phyloP scores from a whole-genome alignment of 2,329 filamentous ascomycete species.

The Fusarium drepaniforme region DNA sequence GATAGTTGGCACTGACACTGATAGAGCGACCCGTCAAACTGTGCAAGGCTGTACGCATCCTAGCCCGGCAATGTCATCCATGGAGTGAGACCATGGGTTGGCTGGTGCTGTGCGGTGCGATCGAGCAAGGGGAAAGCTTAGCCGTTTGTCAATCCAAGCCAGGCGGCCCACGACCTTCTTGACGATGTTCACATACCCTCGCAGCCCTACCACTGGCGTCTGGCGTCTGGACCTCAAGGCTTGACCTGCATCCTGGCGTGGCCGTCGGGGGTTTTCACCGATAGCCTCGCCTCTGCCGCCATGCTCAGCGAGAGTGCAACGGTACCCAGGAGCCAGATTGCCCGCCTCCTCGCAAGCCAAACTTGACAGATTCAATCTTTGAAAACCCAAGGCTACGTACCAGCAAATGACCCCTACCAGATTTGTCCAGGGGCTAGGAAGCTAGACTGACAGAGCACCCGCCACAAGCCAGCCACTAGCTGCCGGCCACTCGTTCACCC shows the following conservation, averaged over 20 bases:
- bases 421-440: constrained; percentile 7
- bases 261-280: constrained; percentile 20
- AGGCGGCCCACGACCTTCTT: constrained; percentile 30
- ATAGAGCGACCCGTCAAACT: constrained; percentile 36
- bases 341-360: constrained; percentile 6
- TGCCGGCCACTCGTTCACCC: constrained; percentile 18
- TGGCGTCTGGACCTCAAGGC: constrained; percentile 23
- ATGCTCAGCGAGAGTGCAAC: constrained; percentile 20
- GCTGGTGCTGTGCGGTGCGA: constrained; percentile 35
- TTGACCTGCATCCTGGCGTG: constrained; percentile 32
- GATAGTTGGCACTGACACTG: not conserved
- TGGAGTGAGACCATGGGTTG: constrained; percentile 40
- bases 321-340: constrained; percentile 26
- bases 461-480: constrained; percentile 32
- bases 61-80: constrained; percentile 43
- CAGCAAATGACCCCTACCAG: constrained; percentile 29
- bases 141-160: constrained; percentile 29
- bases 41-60: constrained; percentile 44
- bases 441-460: constrained; percentile 13
- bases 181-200: constrained; percentile 40
- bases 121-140: constrained; percentile 24
- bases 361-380: constrained; percentile 15
- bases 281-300: constrained; percentile 13
- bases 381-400: constrained; percentile 17
- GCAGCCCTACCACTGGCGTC: constrained; percentile 41